These are phyloP conservation scores for Thymus quinquecostatus DNA, from an alignment of 257 asterid genomes.

Conservation along the genomic window DNA sequence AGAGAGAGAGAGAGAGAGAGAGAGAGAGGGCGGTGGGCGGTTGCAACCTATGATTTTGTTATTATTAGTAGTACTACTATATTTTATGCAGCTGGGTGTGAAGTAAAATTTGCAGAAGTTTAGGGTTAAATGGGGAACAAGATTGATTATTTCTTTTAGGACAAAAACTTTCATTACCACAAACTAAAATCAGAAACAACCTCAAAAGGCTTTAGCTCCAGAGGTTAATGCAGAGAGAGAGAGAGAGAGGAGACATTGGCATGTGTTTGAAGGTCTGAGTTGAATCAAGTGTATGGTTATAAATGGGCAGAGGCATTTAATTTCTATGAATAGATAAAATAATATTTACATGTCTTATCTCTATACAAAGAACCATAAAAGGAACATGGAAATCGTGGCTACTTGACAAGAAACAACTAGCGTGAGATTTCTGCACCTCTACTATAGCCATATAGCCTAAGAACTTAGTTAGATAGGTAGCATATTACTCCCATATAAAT, in stretches of 20 bases:
- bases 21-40: constrained; percentile 39
- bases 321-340: constrained; percentile 5
- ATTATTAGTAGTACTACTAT: too few species aligned
- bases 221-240: too few species aligned
- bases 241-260: constrained; percentile 39
- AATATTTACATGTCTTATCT: constrained; percentile 4
- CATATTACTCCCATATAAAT: not conserved
- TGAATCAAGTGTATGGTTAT: constrained; percentile 24
- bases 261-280: constrained; percentile 42
- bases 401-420: constrained; percentile 15
- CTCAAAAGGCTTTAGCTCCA: constrained; percentile 11
- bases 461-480: not conserved
- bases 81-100: constrained; percentile 5
- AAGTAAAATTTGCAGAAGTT: constrained; percentile 12
- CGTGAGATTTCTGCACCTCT: constrained; percentile 19
- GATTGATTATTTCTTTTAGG: constrained; percentile 1
- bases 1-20: constrained; percentile 30
- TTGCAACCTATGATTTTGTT: constrained; percentile 22
- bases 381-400: constrained; percentile 2
- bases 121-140: constrained; percentile 7
- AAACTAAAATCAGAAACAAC: constrained; percentile 10
- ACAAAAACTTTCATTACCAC: constrained; percentile 25
- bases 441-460: not conserved
- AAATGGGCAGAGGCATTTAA: constrained; percentile 29
- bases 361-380: constrained; percentile 7